phyloP scores from a whole-genome alignment of 345 rosid genomes.

The Lenwebbia sp. region DNA sequence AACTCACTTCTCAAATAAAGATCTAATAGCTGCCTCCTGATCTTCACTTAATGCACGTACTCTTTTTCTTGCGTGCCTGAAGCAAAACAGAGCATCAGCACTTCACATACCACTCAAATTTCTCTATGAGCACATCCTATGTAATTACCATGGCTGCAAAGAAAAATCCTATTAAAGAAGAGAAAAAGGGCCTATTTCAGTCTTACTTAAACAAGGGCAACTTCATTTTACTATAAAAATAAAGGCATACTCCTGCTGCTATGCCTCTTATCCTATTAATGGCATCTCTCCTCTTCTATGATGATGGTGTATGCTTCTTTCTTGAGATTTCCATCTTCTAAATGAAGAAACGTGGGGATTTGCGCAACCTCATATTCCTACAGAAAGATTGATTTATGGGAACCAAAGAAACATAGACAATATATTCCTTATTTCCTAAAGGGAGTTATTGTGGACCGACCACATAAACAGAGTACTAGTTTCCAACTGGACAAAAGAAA shows the following conservation, averaged over 20 bases:
- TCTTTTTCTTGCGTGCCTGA: conserved; percentile 68
- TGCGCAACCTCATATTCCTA: neutral
- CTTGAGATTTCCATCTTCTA: neutral
- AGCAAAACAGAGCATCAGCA: conserved; percentile 4
- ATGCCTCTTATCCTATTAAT: neutral
- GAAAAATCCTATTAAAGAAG: neutral
- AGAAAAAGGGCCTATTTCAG: neutral
- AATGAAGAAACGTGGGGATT: neutral
- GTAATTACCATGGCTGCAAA: neutral
- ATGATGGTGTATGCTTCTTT: neutral
- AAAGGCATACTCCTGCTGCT: neutral
- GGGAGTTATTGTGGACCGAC: neutral
- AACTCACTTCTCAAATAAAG: conserved; percentile 75
- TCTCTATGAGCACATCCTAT: neutral
- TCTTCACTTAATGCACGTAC: conserved; percentile 56
- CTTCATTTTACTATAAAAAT: neutral
- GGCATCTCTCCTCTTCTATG: neutral
- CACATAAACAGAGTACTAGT: neutral
- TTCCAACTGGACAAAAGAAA: neutral
- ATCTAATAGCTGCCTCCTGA: conserved; percentile 62
- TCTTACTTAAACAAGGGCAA: neutral
- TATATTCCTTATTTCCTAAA: neutral
- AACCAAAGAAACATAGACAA: neutral
- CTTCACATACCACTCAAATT: neutral
- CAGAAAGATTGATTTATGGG: neutral